Evolutionary conservation across 345 rosid genomes (phyloP).

Genomic region (Pistacia atlantica): DNA sequence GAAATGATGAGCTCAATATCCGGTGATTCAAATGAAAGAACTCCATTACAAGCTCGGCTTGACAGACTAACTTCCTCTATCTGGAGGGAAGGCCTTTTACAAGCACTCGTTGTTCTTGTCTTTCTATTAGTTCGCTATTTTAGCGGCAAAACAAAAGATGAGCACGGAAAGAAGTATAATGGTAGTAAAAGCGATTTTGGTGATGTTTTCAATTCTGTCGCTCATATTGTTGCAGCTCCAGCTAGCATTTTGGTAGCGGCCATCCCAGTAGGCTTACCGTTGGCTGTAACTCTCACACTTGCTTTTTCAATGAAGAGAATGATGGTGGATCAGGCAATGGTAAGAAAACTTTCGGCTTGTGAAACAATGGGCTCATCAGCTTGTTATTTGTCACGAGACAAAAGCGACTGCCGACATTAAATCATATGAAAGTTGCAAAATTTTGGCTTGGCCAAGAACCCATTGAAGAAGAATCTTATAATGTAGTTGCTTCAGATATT

Average conservation of each 20-base stretch:
- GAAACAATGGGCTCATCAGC: slow-evolving; percentile 83
- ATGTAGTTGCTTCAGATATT: slow-evolving; percentile 25
- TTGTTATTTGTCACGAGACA: slow-evolving; percentile 54
- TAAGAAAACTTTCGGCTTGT: slow-evolving; percentile 66
- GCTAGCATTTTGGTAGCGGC: slow-evolving; percentile 79
- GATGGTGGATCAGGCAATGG: slow-evolving; percentile 79
- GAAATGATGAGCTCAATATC: slow-evolving; percentile 62
- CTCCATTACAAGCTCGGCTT: slow-evolving; percentile 66
- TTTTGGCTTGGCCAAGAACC: slow-evolving; percentile 61
- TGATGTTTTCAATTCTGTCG: slow-evolving; percentile 45
- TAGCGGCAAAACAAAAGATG: slow-evolving; percentile 54
- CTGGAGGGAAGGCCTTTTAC: slow-evolving; percentile 50
- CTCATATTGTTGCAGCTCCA: slow-evolving; percentile 54
- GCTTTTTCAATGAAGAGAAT: slow-evolving; percentile 77
- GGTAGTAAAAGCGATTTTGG: slow-evolving; percentile 42
- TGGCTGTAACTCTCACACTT: slow-evolving; percentile 78
- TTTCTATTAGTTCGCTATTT: slow-evolving; percentile 67
- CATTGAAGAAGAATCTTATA: slow-evolving; percentile 35
- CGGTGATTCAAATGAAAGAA: slow-evolving; percentile 47
- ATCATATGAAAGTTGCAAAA: slow-evolving; percentile 64
- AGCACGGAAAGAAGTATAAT: slow-evolving; percentile 41
- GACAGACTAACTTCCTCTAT: slow-evolving; percentile 62
- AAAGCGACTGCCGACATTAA: too few species aligned
- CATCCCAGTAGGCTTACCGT: slow-evolving; percentile 69
- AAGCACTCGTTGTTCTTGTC: slow-evolving; percentile 52